These are phyloP conservation scores for Fusarium tjaetaba DNA, from an alignment of 2,329 filamentous ascomycete species.

Conservation along the genomic window DNA sequence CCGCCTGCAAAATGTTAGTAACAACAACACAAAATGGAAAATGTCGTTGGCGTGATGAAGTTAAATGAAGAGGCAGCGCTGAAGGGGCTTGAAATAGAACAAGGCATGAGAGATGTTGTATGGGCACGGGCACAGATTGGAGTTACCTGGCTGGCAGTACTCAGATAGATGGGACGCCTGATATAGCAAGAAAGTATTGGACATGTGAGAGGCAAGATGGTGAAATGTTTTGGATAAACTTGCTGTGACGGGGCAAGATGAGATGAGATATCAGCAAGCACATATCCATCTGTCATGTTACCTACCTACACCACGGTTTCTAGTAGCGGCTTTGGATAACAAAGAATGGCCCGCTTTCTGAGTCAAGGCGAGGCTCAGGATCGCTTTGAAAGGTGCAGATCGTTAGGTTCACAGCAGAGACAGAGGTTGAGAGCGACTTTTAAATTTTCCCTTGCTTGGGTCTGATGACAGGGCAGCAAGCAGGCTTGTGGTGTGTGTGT, in stretches of 20 bases:
- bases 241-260: not conserved
- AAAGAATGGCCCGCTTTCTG: conserved; percentile 18
- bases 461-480: conserved; percentile 23
- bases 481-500: not conserved
- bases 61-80: not conserved
- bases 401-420: not conserved
- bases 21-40: not conserved
- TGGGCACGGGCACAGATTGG: conserved; percentile 5
- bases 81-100: conserved; percentile 10
- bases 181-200: not conserved
- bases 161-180: not conserved
- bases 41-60: not conserved
- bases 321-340: conserved; percentile 4
- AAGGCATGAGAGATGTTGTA: conserved; percentile 2
- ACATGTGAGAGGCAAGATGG: not conserved
- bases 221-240: not conserved
- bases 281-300: not conserved
- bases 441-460: conserved; percentile 17
- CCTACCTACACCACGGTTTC: not conserved
- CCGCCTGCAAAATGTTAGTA: not conserved
- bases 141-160: conserved; percentile 7
- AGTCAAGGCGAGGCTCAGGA: conserved; percentile 11
- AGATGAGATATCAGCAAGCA: conserved; percentile 3
- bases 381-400: conserved; percentile 1
- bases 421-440: conserved; percentile 5